Conservation (phyloP, 2,329 filamentous ascomycete genomes). For the Stagonosporopsis tanaceti region DNA sequence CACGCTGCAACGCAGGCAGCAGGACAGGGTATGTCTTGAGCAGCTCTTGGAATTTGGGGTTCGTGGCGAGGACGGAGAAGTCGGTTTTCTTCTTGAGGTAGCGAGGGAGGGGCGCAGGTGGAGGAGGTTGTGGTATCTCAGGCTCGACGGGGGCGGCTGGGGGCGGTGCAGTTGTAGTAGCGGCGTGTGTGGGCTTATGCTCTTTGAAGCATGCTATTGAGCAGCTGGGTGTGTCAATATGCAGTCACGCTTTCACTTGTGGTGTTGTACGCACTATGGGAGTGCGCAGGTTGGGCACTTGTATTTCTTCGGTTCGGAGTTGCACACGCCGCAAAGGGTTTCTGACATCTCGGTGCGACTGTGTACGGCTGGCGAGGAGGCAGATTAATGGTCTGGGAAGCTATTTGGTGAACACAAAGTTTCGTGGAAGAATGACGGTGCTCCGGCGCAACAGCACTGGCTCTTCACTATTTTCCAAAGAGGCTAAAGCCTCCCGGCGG, state of each 20-base stretch:
- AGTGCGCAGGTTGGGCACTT: constrained; percentile 58
- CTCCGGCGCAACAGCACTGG: constrained; percentile 23
- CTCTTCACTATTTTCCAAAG: constrained; percentile 26
- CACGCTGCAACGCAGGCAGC: constrained; percentile 38
- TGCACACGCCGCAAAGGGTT: constrained; percentile 54
- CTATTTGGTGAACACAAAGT: not conserved
- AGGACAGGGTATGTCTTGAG: constrained; percentile 38
- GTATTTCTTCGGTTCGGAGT: constrained; percentile 56
- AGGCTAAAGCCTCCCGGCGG: constrained; percentile 29
- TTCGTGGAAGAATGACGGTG: constrained; percentile 3
- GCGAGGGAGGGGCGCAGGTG: constrained; percentile 39
- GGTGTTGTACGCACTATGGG: constrained; percentile 52
- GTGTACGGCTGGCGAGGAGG: not conserved
- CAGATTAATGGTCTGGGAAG: not conserved
- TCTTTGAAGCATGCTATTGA: constrained; percentile 44
- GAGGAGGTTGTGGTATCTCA: constrained; percentile 36
- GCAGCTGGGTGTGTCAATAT: constrained; percentile 34
- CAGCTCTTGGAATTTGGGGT: constrained; percentile 36
- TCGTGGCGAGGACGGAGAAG: constrained; percentile 42
- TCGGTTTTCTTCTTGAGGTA: constrained; percentile 43
- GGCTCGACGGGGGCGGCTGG: constrained; percentile 11
- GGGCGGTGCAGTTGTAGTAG: constrained; percentile 8
- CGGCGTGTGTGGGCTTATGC: constrained; percentile 39
- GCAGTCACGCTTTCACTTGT: not conserved
- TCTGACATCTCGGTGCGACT: constrained; percentile 40